A percentile compares a stretch with the other conserved stretches of the same genome.
phyloP scores from a whole-genome alignment of 352 stramenopile species.

The Phytopythium helicoides region DNA sequence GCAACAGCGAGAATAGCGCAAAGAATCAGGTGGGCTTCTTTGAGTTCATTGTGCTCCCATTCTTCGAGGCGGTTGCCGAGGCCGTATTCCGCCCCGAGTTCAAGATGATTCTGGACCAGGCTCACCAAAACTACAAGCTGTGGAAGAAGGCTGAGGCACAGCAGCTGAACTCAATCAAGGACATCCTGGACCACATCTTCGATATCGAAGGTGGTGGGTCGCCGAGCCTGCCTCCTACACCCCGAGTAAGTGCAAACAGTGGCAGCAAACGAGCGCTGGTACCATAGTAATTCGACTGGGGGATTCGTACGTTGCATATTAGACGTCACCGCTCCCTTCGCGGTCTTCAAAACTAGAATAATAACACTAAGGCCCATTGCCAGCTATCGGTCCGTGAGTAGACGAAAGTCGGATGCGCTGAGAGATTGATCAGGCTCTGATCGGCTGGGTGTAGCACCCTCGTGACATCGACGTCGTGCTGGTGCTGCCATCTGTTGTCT shows the following conservation, averaged over 20 bases:
- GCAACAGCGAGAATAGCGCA: constrained; percentile 82
- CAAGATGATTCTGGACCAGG: constrained; percentile 77
- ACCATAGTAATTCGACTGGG: too few relatives aligned
- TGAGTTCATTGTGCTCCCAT: constrained; percentile 83
- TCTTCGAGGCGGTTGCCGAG: constrained; percentile 78
- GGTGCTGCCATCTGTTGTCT: background rate
- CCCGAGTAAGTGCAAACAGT: background rate
- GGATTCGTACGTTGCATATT: constrained; percentile 1
- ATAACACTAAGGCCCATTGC: background rate
- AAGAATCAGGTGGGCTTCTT: constrained; percentile 87
- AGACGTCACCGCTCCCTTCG: background rate
- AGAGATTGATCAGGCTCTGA: background rate
- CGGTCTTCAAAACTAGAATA: too few relatives aligned
- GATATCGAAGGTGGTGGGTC: constrained; percentile 26
- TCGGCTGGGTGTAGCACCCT: background rate
- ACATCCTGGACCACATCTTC: constrained; percentile 81
- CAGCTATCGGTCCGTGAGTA: constrained; percentile 4
- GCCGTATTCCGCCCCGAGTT: constrained; percentile 75
- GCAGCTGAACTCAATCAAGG: constrained; percentile 84
- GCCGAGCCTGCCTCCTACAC: background rate
- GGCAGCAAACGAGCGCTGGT: background rate
- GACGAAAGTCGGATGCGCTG: background rate
- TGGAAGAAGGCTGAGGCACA: constrained; percentile 76
- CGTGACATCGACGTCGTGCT: background rate
- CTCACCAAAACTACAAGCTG: constrained; percentile 80